Base-by-base conservation (phyloP, 106 monocot genomes). In the Phalaenopsis aphrodite region DNA sequence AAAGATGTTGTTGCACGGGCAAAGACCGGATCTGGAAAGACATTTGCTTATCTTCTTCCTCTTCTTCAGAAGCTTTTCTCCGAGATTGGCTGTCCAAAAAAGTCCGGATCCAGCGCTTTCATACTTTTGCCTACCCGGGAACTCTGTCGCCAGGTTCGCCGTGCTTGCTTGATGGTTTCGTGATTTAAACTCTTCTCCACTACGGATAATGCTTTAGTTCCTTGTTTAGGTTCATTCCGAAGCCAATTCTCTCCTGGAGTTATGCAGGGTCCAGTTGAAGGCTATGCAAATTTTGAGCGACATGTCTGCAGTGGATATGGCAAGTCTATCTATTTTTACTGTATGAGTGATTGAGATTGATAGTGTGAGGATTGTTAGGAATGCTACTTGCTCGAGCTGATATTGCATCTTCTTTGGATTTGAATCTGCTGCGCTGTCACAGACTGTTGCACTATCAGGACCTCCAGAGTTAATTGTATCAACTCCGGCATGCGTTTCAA, bases 1-100 rank as follows among this genome's bases (percentile, higher is more conserved):
- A 96, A 96, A 85, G 91, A 96, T 91, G 87, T 96, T 37, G 88
- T 96, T 24, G 96, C 93, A 1, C 58, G 90, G 65, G 96, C 93
- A 10, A 90, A 93, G 69, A 96, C 96, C 15, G 96, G 96, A 5
- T 96, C 93, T 5, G 96, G 96, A 21, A 96, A 93, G 80, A 96
- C 93, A 12, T 96, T 89, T 36, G 89, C 91, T 0, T 96, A 96
- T 75, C 88, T 96, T n/a, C 86, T 93, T n/a, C 96, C 93, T 0
- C 45, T 96, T 78, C 86, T 96, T 21, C 96, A 96, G 78, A 96
- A 88, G 72, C 83, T 96, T 2, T 88, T 91, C 76, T 71, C 87
- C 0, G 90, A 88, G 57, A 81, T 39, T 16, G 78, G 82, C 36
- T 78, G 79, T 11, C 57, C 78, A 18, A 81, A 72, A 39, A 95